These are phyloP conservation scores for Aspergillus udagawae DNA, from an alignment of 2,329 filamentous ascomycete species.

Conservation along the genomic window DNA sequence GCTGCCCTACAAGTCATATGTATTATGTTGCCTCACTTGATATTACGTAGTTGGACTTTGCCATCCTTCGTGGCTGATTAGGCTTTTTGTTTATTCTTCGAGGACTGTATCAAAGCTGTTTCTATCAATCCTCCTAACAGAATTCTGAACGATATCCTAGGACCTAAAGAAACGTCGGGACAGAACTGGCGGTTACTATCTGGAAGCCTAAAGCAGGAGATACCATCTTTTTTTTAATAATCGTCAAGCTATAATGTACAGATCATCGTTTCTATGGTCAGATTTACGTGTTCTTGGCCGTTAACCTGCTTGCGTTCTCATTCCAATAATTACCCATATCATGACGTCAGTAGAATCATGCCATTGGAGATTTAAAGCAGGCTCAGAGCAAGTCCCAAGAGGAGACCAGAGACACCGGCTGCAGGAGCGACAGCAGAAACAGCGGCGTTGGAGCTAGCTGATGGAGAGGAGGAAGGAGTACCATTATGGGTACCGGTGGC, in stretches of 20 bases:
- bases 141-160: not conserved
- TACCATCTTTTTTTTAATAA: not conserved
- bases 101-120: not conserved
- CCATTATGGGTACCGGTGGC: slow-evolving; percentile 4
- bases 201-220: not conserved
- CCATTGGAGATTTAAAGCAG: slow-evolving; percentile 8
- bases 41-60: too few species aligned
- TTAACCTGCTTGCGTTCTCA: not conserved
- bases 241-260: not conserved
- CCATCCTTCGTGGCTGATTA: too few species aligned
- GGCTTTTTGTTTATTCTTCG: too few species aligned
- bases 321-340: not conserved
- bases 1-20: too few species aligned
- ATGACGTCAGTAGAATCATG: not conserved
- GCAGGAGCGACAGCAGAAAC: slow-evolving; percentile 9
- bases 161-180: not conserved
- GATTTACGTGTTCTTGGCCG: not conserved
- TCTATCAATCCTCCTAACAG: not conserved
- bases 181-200: not conserved
- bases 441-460: slow-evolving; percentile 9
- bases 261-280: not conserved
- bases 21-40: too few species aligned
- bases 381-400: slow-evolving; percentile 13
- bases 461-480: slow-evolving; percentile 10
- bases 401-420: slow-evolving; percentile 9